Base-by-base conservation (phyloP, 495 filamentous ascomycete species). In the Thozetella sp. region DNA sequence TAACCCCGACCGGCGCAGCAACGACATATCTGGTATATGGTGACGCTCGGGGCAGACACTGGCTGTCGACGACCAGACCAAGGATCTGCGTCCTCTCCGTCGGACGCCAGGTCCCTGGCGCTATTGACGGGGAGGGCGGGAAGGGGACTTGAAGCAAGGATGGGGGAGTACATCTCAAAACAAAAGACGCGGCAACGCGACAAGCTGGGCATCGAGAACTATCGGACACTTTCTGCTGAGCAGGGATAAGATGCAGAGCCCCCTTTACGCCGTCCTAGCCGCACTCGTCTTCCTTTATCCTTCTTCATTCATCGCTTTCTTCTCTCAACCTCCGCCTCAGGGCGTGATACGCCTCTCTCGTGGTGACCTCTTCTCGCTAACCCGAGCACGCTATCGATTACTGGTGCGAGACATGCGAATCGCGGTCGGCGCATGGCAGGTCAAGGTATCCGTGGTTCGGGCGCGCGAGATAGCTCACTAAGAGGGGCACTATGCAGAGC, bases 51-150 rank as follows among this genome's bases (percentile, higher is more conserved):
- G 69, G 75, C 72, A 65, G 72, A 72, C 76, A 76, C 76, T 76
- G 75, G 75, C 65, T 80, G 78, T 77, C 75, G 70, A 71, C 63
- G 74, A 67, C 43, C 12, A 58, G 53, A 70, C 62, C 67, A 64
- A 70, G 72, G 68, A 43, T 30, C 63, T 65, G 63, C 53, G 37
- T 34, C 40, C 55, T 43, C 24, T 23, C 6, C 17, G 22, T 46
- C 37, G 24, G 9, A 24, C 19, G 22, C 23, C 34, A 40, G 15
- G 20, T 34, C 23, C 11, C 37, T 34, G 20, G 27, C 10, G 37
- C 19, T 43, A 17, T 23, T 22, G 27, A 25, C n/a, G n/a, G 46
- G 17, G 25, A 50, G 9, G 25, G 34, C n/a, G 26, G 58, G 50
- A 22, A 46, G 20, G 57, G 53, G 43, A 26, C 43, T 40, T 45